Evolutionary conservation across 2,329 filamentous ascomycete species (phyloP).

Genomic region (Epichloe amarillans): DNA sequence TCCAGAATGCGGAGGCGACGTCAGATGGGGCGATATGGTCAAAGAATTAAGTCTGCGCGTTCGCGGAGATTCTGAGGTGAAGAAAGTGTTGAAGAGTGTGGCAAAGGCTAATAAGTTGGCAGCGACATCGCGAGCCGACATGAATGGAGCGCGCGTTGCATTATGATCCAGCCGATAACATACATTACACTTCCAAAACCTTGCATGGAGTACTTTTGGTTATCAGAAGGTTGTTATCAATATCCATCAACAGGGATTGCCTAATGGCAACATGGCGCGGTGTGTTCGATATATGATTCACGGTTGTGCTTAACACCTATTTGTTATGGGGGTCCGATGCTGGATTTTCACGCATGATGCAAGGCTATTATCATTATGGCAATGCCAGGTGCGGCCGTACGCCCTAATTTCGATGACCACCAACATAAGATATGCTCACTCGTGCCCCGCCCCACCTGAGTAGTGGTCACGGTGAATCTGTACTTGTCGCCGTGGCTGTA

Average conservation of each 20-base stretch:
- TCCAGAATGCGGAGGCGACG: slow-evolving; percentile 48
- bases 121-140: not conserved
- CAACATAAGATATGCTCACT: not conserved
- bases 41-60: slow-evolving; percentile 67
- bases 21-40: slow-evolving; percentile 67
- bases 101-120: slow-evolving; percentile 14
- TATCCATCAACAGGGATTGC: not conserved
- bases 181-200: too few relatives aligned
- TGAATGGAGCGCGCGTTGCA: too few relatives aligned
- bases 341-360: too few relatives aligned
- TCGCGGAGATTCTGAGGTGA: slow-evolving; percentile 56
- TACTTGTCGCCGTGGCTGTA: not conserved
- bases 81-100: slow-evolving; percentile 49
- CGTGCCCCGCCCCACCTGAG: too few relatives aligned
- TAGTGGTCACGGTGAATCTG: not conserved
- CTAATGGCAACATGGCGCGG: not conserved
- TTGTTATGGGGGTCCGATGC: not conserved
- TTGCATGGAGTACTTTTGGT: too few relatives aligned
- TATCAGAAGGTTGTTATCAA: not conserved
- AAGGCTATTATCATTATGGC: too few relatives aligned
- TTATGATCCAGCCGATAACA: too few relatives aligned
- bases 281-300: too few relatives aligned
- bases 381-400: too few relatives aligned
- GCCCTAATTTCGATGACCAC: not conserved
- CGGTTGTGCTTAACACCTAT: too few relatives aligned